These are phyloP conservation scores for Paxillus ammoniavirescens DNA, from an alignment of 768 basidiomycete genomes.

Conservation along the genomic window DNA sequence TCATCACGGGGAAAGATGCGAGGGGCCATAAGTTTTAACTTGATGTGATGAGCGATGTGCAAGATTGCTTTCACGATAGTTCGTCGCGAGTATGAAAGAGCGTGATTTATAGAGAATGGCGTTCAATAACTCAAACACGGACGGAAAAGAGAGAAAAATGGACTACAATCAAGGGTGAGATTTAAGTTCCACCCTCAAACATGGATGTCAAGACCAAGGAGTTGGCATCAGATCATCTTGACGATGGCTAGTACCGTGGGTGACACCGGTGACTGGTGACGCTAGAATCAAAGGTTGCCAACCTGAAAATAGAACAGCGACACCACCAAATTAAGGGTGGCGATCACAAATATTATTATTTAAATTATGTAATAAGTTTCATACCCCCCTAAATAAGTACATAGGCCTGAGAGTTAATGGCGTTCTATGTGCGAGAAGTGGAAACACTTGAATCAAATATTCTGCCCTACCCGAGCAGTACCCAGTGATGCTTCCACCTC, in stretches of 20 bases:
- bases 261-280: too few species aligned
- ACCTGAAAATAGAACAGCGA: background rate
- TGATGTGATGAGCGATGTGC: background rate
- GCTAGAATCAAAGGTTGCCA: too few species aligned
- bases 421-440: background rate
- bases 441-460: background rate
- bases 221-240: background rate
- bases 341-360: too few species aligned
- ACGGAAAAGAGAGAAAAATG: background rate
- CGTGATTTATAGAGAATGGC: slow-evolving; percentile 7
- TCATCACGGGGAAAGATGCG: slow-evolving; percentile 11
- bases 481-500: slow-evolving; percentile 34
- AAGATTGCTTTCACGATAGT: background rate
- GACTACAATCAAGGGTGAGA: background rate
- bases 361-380: too few species aligned
- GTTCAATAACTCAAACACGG: background rate
- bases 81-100: slow-evolving; percentile 7
- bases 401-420: too few species aligned
- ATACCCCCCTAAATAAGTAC: too few species aligned
- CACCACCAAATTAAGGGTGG: too few species aligned
- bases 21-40: slow-evolving; percentile 19
- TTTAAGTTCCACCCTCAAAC: background rate
- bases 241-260: too few species aligned
- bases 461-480: background rate
- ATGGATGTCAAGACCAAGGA: background rate